A percentile compares a stretch with the other conserved stretches of the same genome.
Evolutionary conservation across 495 filamentous ascomycete genomes (phyloP).

Genomic region (Mytilinidion resinicola): DNA sequence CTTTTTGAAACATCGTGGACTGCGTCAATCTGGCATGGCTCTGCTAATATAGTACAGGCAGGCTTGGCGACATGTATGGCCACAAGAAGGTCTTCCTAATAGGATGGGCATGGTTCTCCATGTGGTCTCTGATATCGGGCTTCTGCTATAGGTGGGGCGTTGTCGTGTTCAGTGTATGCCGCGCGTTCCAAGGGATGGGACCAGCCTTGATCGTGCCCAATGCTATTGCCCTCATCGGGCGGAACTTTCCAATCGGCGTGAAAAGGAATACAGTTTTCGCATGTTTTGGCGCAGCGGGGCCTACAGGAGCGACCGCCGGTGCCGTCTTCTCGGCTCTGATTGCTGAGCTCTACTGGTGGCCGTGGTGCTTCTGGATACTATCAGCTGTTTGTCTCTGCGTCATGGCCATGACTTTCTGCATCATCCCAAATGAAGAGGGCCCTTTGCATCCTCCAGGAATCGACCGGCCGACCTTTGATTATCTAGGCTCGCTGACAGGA

Average conservation of each 20-base stretch:
- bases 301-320: constrained; percentile 20
- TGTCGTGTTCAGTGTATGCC: constrained; percentile 45
- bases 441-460: neutral
- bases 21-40: neutral
- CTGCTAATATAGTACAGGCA: constrained; percentile 13
- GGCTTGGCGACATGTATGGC: constrained; percentile 32
- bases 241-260: constrained; percentile 34
- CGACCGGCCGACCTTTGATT: constrained; percentile 15
- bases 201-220: constrained; percentile 49
- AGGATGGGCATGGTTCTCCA: constrained; percentile 28
- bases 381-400: constrained; percentile 18
- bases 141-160: constrained; percentile 35
- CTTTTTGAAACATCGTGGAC: neutral
- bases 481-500: constrained; percentile 28
- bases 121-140: constrained; percentile 30
- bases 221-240: constrained; percentile 45
- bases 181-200: constrained; percentile 38
- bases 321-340: constrained; percentile 24
- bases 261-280: constrained; percentile 28
- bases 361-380: constrained; percentile 28
- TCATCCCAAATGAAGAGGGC: constrained; percentile 26
- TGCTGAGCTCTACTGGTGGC: constrained; percentile 28
- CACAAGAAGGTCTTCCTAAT: constrained; percentile 29
- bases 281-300: constrained; percentile 26
- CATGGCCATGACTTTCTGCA: constrained; percentile 18